phyloP scores from a whole-genome alignment of 371 early-diverging fungal genomes.

The Fennellomyces sp. region DNA sequence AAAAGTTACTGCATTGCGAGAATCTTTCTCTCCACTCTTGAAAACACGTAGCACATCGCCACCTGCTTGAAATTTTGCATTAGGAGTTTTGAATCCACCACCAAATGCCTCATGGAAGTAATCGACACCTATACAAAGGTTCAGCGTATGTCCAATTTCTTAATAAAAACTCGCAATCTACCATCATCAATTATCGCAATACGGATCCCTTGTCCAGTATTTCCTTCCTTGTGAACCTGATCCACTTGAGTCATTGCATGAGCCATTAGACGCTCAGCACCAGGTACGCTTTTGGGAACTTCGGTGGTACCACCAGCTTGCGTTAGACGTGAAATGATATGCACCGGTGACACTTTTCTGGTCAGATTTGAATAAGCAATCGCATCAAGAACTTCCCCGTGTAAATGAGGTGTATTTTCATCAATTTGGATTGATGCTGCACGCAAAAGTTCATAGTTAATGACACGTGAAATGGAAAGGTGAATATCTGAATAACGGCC shows the following conservation, averaged over 20 bases:
- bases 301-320: too few relatives aligned
- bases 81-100: conserved; percentile 61
- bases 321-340: too few relatives aligned
- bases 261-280: conserved; percentile 18
- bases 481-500: not conserved
- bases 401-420: not conserved
- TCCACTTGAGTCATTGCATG: conserved; percentile 44
- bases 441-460: not conserved
- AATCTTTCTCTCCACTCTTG: conserved; percentile 22
- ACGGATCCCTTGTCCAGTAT: conserved; percentile 67
- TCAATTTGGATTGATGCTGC: not conserved
- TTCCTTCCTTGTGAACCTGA: conserved; percentile 35
- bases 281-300: too few relatives aligned
- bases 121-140: conserved; percentile 55
- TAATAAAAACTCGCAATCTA: too few relatives aligned
- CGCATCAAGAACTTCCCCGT: not conserved
- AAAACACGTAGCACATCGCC: conserved; percentile 57
- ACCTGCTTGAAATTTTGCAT: conserved; percentile 50
- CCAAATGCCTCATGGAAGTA: conserved; percentile 67
- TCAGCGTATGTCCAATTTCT: too few relatives aligned
- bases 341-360: not conserved
- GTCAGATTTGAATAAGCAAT: not conserved
- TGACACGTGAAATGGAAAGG: not conserved
- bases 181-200: conserved; percentile 69
- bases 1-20: not conserved